Base-by-base conservation (phyloP, 768 basidiomycete genomes). In the Leucosporidium creatinivorum region DNA sequence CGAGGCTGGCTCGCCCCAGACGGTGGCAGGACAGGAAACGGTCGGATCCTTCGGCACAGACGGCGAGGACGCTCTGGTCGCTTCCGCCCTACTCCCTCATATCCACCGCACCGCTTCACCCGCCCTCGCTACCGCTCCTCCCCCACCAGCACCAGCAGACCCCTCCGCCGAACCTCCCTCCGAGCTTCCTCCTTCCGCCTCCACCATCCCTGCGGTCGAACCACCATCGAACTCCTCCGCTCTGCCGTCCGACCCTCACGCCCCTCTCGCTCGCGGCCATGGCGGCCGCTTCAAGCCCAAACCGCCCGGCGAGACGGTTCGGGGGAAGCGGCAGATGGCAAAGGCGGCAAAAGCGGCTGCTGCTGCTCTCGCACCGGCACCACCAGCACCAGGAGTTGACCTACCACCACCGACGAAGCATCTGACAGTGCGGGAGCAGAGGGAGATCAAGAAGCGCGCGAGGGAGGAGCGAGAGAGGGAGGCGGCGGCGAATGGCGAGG, bases 281-380 rank as follows among this genome's bases (percentile, higher is more conserved):
- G 57, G 61, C 49, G 70, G 70, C 0, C 55, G 67, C 18, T 71
- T 68, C 58, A 31, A 66, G 8, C 58, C 66, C 31, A 71, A 71
- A 7, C 70, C 70, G 0, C 44, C 61, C 10, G 70, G 70, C 33
- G 58, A 61, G 23, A 61, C 70, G 10, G 61, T 61, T 30, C 65
- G 68, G n/a, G 59, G 60, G 17, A 57, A 64, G 6, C 61, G 64
- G 3, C 61, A 58, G 0, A 21, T 61, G 21, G 69, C 57, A 1
- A 66, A 66, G 2, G 59, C 62, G 3, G 63, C 66, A 1, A 36
- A 36, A 4, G 47, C 48, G 26, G 44, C 51, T 8, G 52, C 52
- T 5, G 26, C 52, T 9, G 39, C 39, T 9, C 39, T 44, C 39
- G 39, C 39, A 44, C 39, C 39, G 15, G 18, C 17, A 1, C 19